Evolutionary conservation across 2,329 filamentous ascomycete species (phyloP).

Genomic region (Calonectria multiphialidica): DNA sequence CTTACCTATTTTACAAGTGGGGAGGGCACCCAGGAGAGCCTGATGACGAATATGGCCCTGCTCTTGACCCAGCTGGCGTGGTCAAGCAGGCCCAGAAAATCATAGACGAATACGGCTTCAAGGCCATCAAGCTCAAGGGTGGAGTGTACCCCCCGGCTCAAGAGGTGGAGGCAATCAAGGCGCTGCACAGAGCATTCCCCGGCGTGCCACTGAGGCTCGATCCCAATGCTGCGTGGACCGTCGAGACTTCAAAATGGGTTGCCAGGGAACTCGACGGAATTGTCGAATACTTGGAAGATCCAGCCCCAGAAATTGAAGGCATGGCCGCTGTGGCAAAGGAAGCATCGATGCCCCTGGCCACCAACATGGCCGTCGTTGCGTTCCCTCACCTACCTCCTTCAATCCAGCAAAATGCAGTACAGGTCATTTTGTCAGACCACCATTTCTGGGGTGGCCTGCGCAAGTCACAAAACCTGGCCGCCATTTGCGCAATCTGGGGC

Average conservation of each 20-base stretch:
- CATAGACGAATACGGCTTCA: conserved; percentile 57
- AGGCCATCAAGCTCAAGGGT: conserved; percentile 57
- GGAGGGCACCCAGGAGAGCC: conserved; percentile 52
- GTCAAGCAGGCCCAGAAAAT: conserved; percentile 52
- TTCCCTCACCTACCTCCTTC: conserved; percentile 54
- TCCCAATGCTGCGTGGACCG: conserved; percentile 54
- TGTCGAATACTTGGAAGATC: conserved; percentile 55
- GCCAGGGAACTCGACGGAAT: conserved; percentile 52
- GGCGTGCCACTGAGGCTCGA: conserved; percentile 51
- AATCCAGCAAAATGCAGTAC: conserved; percentile 53
- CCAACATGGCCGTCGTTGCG: conserved; percentile 58
- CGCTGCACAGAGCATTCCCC: conserved; percentile 52
- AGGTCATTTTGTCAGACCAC: conserved; percentile 56
- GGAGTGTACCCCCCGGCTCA: conserved; percentile 55
- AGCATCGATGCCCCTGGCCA: conserved; percentile 55
- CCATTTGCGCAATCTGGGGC: conserved; percentile 54
- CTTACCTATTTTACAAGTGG: conserved; percentile 60
- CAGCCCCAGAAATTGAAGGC: conserved; percentile 54
- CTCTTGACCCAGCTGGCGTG: conserved; percentile 49
- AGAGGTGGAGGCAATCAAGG: conserved; percentile 55
- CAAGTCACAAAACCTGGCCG: conserved; percentile 52
- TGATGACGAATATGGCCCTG: conserved; percentile 55
- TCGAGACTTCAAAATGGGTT: conserved; percentile 54
- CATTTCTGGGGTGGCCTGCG: conserved; percentile 59
- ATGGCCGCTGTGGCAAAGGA: conserved; percentile 57